phyloP scores from a whole-genome alignment of 140 eudicot species.

The Oenanthe javanica region DNA sequence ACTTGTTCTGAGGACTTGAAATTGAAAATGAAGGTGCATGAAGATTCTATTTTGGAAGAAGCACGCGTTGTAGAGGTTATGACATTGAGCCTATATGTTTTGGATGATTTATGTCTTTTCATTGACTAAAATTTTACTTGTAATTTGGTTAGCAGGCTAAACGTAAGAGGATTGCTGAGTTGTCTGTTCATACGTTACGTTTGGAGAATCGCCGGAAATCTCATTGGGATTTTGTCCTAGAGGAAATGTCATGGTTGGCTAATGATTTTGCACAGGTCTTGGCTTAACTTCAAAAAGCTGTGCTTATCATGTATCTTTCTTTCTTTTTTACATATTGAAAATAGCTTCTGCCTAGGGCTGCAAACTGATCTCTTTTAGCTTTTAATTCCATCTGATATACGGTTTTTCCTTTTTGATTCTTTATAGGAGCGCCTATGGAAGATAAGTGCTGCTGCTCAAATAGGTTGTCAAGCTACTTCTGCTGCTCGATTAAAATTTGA shows the following conservation, averaged over 20 bases:
- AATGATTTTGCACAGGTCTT: conserved; percentile 98
- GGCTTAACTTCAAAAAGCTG: background rate
- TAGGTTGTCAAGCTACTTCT: conserved; percentile 45
- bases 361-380: background rate
- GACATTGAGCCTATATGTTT: background rate
- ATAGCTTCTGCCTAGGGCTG: background rate
- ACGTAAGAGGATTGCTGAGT: conserved; percentile 78
- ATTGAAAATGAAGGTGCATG: conserved; percentile 45
- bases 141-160: conserved; percentile 55
- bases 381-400: conserved; percentile 11
- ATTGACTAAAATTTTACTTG: background rate
- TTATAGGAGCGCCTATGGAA: conserved; percentile 92
- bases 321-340: background rate
- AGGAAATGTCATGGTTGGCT: conserved; percentile 98
- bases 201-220: conserved; percentile 44
- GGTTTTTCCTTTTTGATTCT: background rate
- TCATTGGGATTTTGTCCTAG: conserved; percentile 90
- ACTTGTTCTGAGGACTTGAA: conserved; percentile 29
- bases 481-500: conserved; percentile 46
- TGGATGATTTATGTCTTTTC: background rate
- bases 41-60: conserved; percentile 72
- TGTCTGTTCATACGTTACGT: conserved; percentile 42
- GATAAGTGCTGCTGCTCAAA: conserved; percentile 68
- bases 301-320: conserved; percentile 6
- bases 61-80: conserved; percentile 75